These are phyloP conservation scores for Cicer yamashitae DNA, from an alignment of 306 rosid species.

Conservation along the genomic window DNA sequence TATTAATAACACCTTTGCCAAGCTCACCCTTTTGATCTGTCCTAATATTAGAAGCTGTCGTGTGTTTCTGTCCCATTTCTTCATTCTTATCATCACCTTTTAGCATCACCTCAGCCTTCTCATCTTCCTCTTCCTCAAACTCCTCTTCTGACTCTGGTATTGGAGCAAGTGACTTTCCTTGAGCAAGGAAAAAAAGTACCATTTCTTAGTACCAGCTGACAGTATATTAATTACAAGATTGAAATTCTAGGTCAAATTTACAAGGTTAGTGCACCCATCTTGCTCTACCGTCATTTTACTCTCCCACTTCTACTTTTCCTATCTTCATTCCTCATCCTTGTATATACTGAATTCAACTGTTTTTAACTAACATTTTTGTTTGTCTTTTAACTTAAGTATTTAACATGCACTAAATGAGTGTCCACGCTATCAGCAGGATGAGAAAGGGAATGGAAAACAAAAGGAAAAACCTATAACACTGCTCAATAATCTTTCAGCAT, in stretches of 20 bases:
- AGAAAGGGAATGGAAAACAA: slow-evolving; percentile 4
- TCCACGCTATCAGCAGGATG: neutral
- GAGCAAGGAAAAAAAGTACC: slow-evolving; percentile 55
- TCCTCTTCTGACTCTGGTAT: slow-evolving; percentile 94
- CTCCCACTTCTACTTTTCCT: neutral
- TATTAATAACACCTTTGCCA: slow-evolving; percentile 40
- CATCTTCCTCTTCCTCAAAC: slow-evolving; percentile 74
- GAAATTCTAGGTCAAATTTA: slow-evolving; percentile 35
- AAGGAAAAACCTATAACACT: slow-evolving; percentile 16
- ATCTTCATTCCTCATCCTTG: neutral
- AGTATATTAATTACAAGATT: slow-evolving; percentile 32
- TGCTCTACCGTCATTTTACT: neutral
- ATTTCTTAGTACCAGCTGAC: slow-evolving; percentile 53
- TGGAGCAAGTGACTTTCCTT: slow-evolving; percentile 99
- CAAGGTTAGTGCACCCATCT: slow-evolving; percentile 1
- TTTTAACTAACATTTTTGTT: neutral
- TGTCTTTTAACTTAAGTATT: neutral
- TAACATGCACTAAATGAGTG: slow-evolving; percentile 8
- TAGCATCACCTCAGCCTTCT: slow-evolving; percentile 48
- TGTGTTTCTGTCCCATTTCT: slow-evolving; percentile 47
- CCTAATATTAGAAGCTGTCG: slow-evolving; percentile 37
- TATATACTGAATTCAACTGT: neutral
- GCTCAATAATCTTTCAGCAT: neutral
- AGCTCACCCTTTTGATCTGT: slow-evolving; percentile 47
- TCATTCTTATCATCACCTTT: slow-evolving; percentile 43